A percentile compares a stretch with the other conserved stretches of the same genome.
Conservation (phyloP, 1,139 yeast genomes). For the Pichia inconspicua region DNA sequence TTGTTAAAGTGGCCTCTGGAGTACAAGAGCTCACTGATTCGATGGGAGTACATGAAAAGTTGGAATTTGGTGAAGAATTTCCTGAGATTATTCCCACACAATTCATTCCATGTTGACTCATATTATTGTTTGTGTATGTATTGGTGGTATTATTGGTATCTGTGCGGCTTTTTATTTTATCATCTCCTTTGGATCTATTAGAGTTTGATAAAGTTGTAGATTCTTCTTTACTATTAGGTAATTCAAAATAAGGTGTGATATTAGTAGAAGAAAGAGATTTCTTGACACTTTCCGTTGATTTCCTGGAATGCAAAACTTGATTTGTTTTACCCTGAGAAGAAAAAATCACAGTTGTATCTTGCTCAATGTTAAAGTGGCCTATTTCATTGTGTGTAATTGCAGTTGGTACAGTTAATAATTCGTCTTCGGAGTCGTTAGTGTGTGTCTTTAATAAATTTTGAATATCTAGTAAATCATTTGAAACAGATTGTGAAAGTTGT, state of each 20-base stretch:
- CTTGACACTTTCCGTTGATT: no score
- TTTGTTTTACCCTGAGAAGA: no score
- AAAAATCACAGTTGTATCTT: no score
- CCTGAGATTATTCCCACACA: background rate
- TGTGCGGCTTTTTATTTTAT: no score
- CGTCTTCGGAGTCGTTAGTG: no score
- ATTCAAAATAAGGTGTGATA: no score
- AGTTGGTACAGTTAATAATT: no score
- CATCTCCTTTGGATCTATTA: background rate
- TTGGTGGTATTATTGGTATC: background rate
- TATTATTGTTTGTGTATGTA: background rate
- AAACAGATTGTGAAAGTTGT: conserved; percentile 4
- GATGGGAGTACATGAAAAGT: conserved; percentile 17
- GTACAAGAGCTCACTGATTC: conserved; percentile 17
- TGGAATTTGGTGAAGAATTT: conserved; percentile 18
- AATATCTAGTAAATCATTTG: conserved; percentile 5
- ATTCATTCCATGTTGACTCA: background rate
- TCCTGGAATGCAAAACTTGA: no score
- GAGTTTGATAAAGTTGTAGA: no score
- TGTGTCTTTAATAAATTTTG: background rate
- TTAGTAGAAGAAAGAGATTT: background rate
- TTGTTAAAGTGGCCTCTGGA: conserved; percentile 6
- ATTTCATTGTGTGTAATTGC: background rate
- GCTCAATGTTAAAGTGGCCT: no score
- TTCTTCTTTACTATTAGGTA: no score